phyloP scores from a whole-genome alignment of 345 rosid species.

The Boechera retrofracta region DNA sequence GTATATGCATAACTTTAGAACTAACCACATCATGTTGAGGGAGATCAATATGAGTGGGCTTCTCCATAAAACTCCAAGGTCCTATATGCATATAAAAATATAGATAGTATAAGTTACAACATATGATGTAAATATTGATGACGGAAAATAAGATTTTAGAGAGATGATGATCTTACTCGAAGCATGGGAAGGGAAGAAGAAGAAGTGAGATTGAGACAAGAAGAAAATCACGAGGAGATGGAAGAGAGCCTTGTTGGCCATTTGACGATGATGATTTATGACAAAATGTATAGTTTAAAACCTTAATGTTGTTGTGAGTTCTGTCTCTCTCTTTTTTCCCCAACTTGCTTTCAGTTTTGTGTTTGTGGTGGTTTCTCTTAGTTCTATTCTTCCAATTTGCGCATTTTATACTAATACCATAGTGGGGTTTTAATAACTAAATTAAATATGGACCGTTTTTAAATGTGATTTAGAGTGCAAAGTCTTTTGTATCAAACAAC shows the following conservation, averaged over 20 bases:
- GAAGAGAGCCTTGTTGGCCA: conserved; percentile 51
- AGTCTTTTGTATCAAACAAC: conserved; percentile 8
- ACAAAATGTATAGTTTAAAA: conserved; percentile 1
- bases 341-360: conserved; percentile 24
- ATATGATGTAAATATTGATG: not conserved
- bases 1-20: not conserved
- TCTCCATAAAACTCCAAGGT: conserved; percentile 49
- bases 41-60: conserved; percentile 7
- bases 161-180: conserved; percentile 14
- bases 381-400: conserved; percentile 9
- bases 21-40: conserved; percentile 35
- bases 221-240: conserved; percentile 47
- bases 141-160: not conserved
- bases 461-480: not conserved
- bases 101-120: not conserved
- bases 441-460: not conserved
- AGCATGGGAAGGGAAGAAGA: conserved; percentile 40
- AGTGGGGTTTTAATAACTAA: conserved; percentile 4
- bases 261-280: conserved; percentile 28
- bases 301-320: conserved; percentile 2
- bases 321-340: conserved; percentile 1
- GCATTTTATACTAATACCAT: conserved; percentile 23
- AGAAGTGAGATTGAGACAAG: conserved; percentile 47
- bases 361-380: conserved; percentile 17
- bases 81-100: conserved; percentile 44